Percentiles rank a stretch among this genome's conserved stretches.
Conservation (phyloP, 345 rosid species). For the Clarkia xantiana region DNA sequence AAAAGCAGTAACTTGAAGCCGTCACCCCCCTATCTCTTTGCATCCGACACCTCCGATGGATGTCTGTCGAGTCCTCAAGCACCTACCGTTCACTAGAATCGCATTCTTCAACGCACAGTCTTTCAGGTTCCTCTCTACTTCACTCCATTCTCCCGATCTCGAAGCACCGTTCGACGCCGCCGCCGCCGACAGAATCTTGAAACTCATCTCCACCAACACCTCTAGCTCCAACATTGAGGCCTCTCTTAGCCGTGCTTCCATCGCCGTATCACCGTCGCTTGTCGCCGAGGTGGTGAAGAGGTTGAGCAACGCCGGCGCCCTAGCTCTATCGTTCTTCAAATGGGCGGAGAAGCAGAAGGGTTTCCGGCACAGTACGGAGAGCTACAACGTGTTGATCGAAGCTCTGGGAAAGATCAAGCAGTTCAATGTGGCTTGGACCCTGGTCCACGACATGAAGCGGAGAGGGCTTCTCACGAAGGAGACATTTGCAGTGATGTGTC, state of each 20-base stretch:
- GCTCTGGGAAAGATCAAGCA: constrained; percentile 80
- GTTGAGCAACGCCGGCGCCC: constrained; percentile 62
- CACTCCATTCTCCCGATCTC: background rate
- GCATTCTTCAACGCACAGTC: background rate
- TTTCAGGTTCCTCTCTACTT: background rate
- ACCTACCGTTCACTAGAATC: background rate
- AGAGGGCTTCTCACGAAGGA: constrained; percentile 47
- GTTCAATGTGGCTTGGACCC: constrained; percentile 44
- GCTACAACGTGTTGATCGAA: constrained; percentile 62
- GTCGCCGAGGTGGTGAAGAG: constrained; percentile 47
- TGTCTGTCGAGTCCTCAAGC: background rate
- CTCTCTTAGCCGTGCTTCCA: constrained; percentile 29
- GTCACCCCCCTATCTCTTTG: background rate
- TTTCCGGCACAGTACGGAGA: constrained; percentile 37
- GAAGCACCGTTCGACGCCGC: background rate
- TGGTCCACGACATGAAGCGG: constrained; percentile 58
- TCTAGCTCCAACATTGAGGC: constrained; percentile 15
- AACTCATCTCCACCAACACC: constrained; percentile 17
- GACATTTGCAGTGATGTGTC: constrained; percentile 55
- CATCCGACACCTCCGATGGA: background rate
- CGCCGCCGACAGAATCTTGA: constrained; percentile 36
- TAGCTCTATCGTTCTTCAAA: constrained; percentile 53
- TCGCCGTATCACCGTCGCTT: constrained; percentile 33
- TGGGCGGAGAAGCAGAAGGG: constrained; percentile 70
- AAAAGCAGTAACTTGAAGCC: background rate